Evolutionary conservation across 2,329 filamentous ascomycete genomes (phyloP).

Genomic region (Rosellinia necatrix): DNA sequence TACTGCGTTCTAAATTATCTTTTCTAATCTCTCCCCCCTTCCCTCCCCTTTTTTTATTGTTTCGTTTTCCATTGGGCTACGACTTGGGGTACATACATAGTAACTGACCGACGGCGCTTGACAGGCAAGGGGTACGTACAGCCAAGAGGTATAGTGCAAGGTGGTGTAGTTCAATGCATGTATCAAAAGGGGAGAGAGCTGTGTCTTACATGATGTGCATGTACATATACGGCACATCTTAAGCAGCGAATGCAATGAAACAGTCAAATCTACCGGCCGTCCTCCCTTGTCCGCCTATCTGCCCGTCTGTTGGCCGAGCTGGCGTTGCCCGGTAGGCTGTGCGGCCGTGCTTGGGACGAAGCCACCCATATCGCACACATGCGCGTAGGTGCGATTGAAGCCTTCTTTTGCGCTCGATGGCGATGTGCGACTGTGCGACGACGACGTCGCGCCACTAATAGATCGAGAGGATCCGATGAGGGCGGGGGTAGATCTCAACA

Average conservation of each 20-base stretch:
- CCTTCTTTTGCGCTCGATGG: not conserved
- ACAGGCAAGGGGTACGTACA: not conserved
- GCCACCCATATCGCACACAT: not conserved
- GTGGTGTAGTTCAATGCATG: slow-evolving; percentile 3
- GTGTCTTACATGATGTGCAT: not conserved
- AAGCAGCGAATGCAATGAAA: slow-evolving; percentile 8
- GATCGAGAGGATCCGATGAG: slow-evolving; percentile 18
- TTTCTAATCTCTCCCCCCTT: not conserved
- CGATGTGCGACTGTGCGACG: too few species aligned
- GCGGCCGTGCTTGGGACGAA: not conserved
- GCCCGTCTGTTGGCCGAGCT: not conserved
- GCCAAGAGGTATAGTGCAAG: not conserved
- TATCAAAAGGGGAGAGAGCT: not conserved
- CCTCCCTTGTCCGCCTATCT: not conserved
- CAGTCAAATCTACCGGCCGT: slow-evolving; percentile 1
- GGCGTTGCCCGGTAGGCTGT: not conserved
- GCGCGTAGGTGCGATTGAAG: not conserved
- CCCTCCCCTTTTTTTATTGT: slow-evolving; percentile 1
- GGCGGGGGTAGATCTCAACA: slow-evolving; percentile 19
- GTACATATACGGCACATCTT: slow-evolving; percentile 7
- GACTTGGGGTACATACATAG: too few species aligned
- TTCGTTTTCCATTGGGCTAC: not conserved
- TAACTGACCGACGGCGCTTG: slow-evolving; percentile 1
- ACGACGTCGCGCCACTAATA: too few species aligned
- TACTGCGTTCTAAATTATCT: slow-evolving; percentile 17